phyloP scores from a whole-genome alignment of 495 filamentous ascomycete genomes.

The Sporormia fimetaria region DNA sequence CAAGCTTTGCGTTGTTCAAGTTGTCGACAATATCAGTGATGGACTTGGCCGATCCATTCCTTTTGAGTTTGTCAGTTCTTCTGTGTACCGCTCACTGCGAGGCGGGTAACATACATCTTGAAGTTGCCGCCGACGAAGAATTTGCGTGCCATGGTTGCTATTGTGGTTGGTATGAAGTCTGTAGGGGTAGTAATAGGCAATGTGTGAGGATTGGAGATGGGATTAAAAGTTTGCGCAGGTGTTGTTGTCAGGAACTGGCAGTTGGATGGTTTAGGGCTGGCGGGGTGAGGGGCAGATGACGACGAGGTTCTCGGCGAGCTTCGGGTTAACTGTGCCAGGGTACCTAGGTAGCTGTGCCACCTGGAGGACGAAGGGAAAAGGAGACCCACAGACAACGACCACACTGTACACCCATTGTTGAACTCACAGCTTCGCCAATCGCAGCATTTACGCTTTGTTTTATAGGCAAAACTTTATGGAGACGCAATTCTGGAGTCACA shows the following conservation, averaged over 20 bases:
- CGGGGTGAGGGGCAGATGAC: not conserved
- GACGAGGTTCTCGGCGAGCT: slow-evolving; percentile 9
- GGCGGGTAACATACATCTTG: slow-evolving; percentile 59
- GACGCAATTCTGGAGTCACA: too few relatives aligned
- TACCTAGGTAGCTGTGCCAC: too few relatives aligned
- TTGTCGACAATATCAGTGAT: slow-evolving; percentile 79
- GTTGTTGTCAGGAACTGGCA: slow-evolving; percentile 9
- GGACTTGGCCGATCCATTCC: slow-evolving; percentile 83
- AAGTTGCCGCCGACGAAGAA: slow-evolving; percentile 99
- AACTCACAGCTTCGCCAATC: too few relatives aligned
- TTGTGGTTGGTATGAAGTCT: not conserved
- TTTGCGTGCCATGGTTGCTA: slow-evolving; percentile 67
- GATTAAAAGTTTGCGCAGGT: not conserved
- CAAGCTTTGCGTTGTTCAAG: slow-evolving; percentile 68
- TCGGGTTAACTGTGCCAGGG: slow-evolving; percentile 17
- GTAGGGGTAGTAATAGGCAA: not conserved
- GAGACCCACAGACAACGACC: too few relatives aligned
- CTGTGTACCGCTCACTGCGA: slow-evolving; percentile 6
- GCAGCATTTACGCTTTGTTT: too few relatives aligned
- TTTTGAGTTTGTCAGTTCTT: slow-evolving; percentile 29
- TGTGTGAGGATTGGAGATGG: not conserved
- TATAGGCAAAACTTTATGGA: too few relatives aligned
- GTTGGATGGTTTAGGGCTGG: slow-evolving; percentile 5
- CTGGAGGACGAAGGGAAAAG: slow-evolving; percentile 18
- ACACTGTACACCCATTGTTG: too few relatives aligned